Conservation (phyloP, 495 filamentous ascomycete species). For the Staphylotrichum longicolle region DNA sequence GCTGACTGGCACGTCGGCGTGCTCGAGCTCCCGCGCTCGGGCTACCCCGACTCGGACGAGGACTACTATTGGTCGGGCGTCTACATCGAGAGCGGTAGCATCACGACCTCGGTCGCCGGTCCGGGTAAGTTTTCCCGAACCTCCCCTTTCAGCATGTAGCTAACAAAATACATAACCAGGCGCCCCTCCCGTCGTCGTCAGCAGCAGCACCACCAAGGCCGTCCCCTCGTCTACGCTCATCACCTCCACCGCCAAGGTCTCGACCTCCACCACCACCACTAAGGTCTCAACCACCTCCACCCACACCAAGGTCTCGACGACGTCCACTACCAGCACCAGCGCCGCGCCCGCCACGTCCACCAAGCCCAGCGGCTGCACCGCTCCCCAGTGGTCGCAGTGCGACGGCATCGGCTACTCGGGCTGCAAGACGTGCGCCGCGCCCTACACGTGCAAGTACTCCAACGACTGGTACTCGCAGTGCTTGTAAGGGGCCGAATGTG, state of each 20-base stretch:
- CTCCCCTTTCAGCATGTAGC: background rate
- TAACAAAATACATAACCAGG: conserved; percentile 8
- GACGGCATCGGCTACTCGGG: conserved; percentile 43
- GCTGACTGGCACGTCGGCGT: conserved; percentile 76
- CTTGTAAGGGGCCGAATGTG: conserved; percentile 22
- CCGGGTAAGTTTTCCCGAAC: conserved; percentile 25
- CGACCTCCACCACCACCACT: conserved; percentile 17
- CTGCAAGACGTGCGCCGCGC: conserved; percentile 39
- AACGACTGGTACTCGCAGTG: conserved; percentile 45
- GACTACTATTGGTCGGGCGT: conserved; percentile 74
- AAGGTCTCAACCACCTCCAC: background rate
- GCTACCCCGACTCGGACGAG: conserved; percentile 53
- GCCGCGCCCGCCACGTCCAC: conserved; percentile 22
- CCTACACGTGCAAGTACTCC: conserved; percentile 38
- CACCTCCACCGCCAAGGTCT: conserved; percentile 19
- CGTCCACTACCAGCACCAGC: conserved; percentile 23
- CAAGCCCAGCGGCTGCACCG: conserved; percentile 25
- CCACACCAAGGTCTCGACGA: background rate
- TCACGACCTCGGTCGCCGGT: conserved; percentile 52
- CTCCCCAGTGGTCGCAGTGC: conserved; percentile 43
- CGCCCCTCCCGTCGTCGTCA: conserved; percentile 14
- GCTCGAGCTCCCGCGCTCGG: conserved; percentile 61
- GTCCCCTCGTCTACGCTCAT: conserved; percentile 22
- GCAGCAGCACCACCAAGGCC: conserved; percentile 15
- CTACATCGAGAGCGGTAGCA: conserved; percentile 63